phyloP scores from a whole-genome alignment of 371 early-diverging fungal species.

The Mucor irregularis region DNA sequence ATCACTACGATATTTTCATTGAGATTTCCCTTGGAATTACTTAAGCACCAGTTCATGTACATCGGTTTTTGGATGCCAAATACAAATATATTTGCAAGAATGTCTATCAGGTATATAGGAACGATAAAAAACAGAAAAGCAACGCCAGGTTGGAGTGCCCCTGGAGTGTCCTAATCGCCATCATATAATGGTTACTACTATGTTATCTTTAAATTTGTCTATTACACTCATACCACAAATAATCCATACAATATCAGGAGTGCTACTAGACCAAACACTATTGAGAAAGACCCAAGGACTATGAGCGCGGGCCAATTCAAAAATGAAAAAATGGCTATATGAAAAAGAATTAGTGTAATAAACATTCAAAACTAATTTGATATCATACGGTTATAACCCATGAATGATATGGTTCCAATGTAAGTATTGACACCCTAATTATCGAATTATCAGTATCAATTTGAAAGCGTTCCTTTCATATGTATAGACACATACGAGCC shows the following conservation, averaged over 20 bases:
- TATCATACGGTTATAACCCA: conserved; percentile 16
- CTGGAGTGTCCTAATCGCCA: conserved; percentile 9
- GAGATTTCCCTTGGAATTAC: neutral
- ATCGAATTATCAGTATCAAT: neutral
- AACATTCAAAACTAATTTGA: neutral
- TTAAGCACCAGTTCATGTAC: conserved; percentile 33
- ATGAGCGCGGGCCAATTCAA: conserved; percentile 19
- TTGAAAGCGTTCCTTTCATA: neutral
- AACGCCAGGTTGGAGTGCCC: neutral
- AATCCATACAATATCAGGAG: conserved; percentile 15
- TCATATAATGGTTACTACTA: neutral
- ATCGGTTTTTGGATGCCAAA: conserved; percentile 38
- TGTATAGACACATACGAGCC: conserved; percentile 23
- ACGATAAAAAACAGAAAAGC: conserved; percentile 5
- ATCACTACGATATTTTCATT: conserved; percentile 2
- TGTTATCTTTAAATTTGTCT: neutral
- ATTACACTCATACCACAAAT: conserved; percentile 10
- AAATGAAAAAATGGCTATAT: conserved; percentile 25
- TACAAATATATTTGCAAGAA: conserved; percentile 14
- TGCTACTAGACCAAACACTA: conserved; percentile 21
- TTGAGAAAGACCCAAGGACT: conserved; percentile 15
- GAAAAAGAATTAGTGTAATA: neutral
- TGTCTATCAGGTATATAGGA: conserved; percentile 6
- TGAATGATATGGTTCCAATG: conserved; percentile 18
- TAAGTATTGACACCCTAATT: conserved; percentile 19